These are phyloP conservation scores for Colletotrichum sp. DNA, from an alignment of 2,329 filamentous ascomycete species.

Conservation along the genomic window DNA sequence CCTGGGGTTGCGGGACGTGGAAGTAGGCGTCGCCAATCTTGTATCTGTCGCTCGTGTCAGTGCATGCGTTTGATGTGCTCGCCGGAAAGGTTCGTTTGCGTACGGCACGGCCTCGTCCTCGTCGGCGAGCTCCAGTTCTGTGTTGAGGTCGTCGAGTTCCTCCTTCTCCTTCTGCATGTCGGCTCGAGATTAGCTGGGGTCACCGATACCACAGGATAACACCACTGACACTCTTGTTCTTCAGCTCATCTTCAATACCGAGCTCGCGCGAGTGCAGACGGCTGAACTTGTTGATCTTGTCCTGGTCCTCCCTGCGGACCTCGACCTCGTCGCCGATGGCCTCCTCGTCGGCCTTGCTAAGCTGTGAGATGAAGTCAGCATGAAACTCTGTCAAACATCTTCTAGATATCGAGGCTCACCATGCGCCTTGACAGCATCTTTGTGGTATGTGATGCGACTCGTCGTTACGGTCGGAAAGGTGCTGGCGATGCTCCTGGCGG, in stretches of 20 bases:
- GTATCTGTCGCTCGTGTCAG: constrained; percentile 65
- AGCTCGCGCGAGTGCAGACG: constrained; percentile 88
- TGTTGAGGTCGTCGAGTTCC: constrained; percentile 90
- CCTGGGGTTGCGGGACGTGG: constrained; percentile 81
- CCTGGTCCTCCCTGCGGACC: constrained; percentile 95
- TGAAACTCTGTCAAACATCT: not conserved
- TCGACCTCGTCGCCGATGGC: constrained; percentile 82
- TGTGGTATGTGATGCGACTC: not conserved
- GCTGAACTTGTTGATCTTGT: constrained; percentile 99
- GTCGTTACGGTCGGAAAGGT: not conserved
- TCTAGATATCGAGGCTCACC: constrained; percentile 43
- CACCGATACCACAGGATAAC: rapidly evolving
- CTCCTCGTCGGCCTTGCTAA: constrained; percentile 92
- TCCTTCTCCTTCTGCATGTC: constrained; percentile 89
- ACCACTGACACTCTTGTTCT: constrained; percentile 75
- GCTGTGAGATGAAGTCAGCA: constrained; percentile 54
- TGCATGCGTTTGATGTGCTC: not conserved
- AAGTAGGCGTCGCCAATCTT: constrained; percentile 98
- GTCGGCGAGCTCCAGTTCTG: constrained; percentile 91
- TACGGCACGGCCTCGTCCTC: constrained; percentile 94
- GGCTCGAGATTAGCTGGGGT: constrained; percentile 16
- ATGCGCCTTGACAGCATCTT: constrained; percentile 63
- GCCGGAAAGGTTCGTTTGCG: not conserved
- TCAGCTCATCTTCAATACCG: constrained; percentile 79
- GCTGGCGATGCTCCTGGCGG: not conserved